These are phyloP conservation scores for Xylariales sp. DNA, from an alignment of 2,329 filamentous ascomycete genomes.

Conservation along the genomic window DNA sequence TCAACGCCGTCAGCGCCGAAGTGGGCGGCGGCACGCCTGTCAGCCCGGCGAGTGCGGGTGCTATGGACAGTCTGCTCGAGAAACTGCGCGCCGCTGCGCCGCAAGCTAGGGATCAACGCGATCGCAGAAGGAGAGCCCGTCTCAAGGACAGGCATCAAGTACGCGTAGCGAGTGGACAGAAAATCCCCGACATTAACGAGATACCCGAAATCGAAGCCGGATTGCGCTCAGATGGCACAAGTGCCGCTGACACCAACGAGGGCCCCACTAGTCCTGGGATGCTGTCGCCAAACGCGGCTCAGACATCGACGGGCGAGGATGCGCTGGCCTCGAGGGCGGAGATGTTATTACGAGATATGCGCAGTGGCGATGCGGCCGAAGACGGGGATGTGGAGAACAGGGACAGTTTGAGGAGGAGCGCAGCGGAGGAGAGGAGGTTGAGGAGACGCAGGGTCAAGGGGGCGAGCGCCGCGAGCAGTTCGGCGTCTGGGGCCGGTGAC, in stretches of 20 bases:
- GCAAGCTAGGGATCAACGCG: conserved; percentile 81
- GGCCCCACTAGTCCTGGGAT: conserved; percentile 45
- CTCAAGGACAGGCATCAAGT: conserved; percentile 90
- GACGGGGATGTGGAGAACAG: conserved; percentile 50
- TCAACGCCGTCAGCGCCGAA: conserved; percentile 37
- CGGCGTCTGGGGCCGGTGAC: conserved; percentile 15
- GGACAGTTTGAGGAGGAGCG: conserved; percentile 57
- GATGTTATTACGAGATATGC: conserved; percentile 76
- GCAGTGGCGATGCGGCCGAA: conserved; percentile 57
- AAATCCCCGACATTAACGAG: conserved; percentile 71
- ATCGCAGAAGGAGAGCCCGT: conserved; percentile 78
- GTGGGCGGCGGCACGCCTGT: conserved; percentile 43
- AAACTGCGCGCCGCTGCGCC: conserved; percentile 91
- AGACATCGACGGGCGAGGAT: conserved; percentile 42
- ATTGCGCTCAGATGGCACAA: conserved; percentile 28
- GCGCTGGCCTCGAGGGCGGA: conserved; percentile 85
- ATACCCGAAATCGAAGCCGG: conserved; percentile 49
- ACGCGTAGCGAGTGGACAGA: conserved; percentile 81
- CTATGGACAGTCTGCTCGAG: conserved; percentile 93
- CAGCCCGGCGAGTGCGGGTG: conserved; percentile 72
- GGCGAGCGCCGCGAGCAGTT: conserved; percentile 16
- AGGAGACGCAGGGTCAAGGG: conserved; percentile 28
- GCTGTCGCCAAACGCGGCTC: conserved; percentile 36
- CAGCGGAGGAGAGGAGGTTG: conserved; percentile 28
- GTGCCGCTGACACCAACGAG: conserved; percentile 42